Conservation (phyloP, 331 rosid genomes). For the Rhamnella rubrinervis region DNA sequence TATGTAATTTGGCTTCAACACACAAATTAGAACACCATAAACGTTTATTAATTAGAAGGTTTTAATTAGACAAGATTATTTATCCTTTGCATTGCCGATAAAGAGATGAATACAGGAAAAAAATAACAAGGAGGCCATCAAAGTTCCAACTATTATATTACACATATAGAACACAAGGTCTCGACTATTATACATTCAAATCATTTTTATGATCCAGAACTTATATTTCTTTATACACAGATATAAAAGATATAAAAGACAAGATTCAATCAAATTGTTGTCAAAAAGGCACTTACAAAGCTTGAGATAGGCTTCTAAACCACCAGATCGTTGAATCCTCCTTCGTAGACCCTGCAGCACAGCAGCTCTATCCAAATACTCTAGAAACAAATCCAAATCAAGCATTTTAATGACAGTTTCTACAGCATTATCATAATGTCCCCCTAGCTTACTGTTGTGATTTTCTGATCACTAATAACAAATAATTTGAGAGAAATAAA, state of each 20-base stretch:
- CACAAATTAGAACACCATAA: too few relatives aligned
- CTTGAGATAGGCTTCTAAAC: slow-evolving; percentile 58
- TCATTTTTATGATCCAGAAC: slow-evolving; percentile 80
- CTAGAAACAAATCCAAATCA: slow-evolving; percentile 64
- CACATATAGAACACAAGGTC: slow-evolving; percentile 74
- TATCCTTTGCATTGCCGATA: background rate
- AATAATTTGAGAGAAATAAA: too few relatives aligned
- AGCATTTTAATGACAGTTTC: slow-evolving; percentile 82
- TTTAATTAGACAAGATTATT: too few relatives aligned
- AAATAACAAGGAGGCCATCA: slow-evolving; percentile 5
- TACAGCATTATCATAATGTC: slow-evolving; percentile 81
- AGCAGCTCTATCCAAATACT: slow-evolving; percentile 82
- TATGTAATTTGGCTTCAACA: background rate
- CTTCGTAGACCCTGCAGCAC: slow-evolving; percentile 79
- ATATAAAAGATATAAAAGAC: slow-evolving; percentile 59
- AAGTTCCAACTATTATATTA: slow-evolving; percentile 13
- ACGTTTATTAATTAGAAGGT: too few relatives aligned
- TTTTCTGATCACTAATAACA: too few relatives aligned
- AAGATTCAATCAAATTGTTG: slow-evolving; percentile 70
- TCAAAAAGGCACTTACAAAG: slow-evolving; percentile 83
- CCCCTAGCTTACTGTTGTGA: too few relatives aligned
- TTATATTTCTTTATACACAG: slow-evolving; percentile 71
- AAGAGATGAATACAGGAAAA: slow-evolving; percentile 30
- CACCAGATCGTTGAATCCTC: slow-evolving; percentile 60
- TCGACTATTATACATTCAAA: slow-evolving; percentile 28